Evolutionary conservation across 768 basidiomycete genomes (phyloP), one percentile per base, ranked within the genome.

Genomic region (Leccinum truebloodii): DNA sequence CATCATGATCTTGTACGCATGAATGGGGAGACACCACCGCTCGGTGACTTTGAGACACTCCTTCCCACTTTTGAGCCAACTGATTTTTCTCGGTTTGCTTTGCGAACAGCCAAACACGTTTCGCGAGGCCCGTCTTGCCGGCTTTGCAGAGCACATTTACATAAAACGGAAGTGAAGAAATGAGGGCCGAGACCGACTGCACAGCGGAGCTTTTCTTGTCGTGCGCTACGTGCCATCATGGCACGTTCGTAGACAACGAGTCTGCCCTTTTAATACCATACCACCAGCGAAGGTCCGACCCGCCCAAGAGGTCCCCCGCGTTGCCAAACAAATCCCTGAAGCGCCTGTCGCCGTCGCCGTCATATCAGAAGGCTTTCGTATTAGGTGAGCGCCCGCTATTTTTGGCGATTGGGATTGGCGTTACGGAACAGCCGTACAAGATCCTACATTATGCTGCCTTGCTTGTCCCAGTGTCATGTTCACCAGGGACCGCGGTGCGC

Each of bases 381-480:
- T 87, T 72, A 88, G 83, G 92, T 90, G 59, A 61, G 60, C 22
- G 6, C 4, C 9, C 2, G 30, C 24, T 57, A 28, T 6, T 41
- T 12, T 10, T 13, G 18, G 20, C 18, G 53, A 63, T 49, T 22
- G 3, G 14, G 12, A 50, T 18, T 69, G 94, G 92, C 55, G 86
- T 93, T 55, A 93, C 89, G 1, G 93, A 98, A 75, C 90, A 97
- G 67, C 95, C 95, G 0, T 95, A 86, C 80, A 98, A 98, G 79
- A 90, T 92, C 37, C 0, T 90, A 87, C 70, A 28, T 28, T 95
- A 94, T 75, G 92, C 92, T 13, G 85, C 91, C 12, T 76, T 97
- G 18, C 80, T 97, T 86, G 41, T 78, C 97, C 46, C 82, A 86
- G 28, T 66, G 81, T 8, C 7, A 28, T 28, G 28, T 28, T 28